Base-by-base conservation (phyloP, 169 alveolate genomes). In the Toxoplasma gondii region DNA sequence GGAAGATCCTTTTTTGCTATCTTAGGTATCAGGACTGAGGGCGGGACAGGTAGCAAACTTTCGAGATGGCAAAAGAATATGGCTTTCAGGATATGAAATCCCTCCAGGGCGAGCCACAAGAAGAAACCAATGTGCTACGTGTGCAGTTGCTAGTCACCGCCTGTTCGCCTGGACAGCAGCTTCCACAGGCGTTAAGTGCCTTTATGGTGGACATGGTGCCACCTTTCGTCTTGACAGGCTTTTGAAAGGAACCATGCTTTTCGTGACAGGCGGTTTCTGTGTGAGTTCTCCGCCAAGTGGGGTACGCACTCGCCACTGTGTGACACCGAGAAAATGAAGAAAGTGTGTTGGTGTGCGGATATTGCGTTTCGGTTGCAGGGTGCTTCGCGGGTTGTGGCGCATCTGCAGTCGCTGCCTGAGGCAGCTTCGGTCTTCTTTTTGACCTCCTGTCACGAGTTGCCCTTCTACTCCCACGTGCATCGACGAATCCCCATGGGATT, bases 361-460 rank as follows among this genome's bases (percentile, higher is more conserved):
- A 2, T 17, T 38, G 22, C 67, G 53, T 43, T 82, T 29, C 10
- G 43, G 44, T 16, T 29, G 39, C 91, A 84, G 69, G 80, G 78
- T 1, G 43, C 91, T 44, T 16, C 44, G 45, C 24, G 45, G 24
- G 49, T 84, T 31, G 39, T 81, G 53, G 36, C 45, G 12, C 41
- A 29, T 69, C 70, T 84, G 34, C 91, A 43, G 24, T 1, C 80
- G 19, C 24, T 84, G 41, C 91, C 91, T 19, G 78, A 43, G 10
- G 19, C 29, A 9, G 29, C 91, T 12, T 45, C 92, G 16, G 94
- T 92, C 44, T 49, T 83, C 49, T 92, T 92, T 88, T 86, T 92
- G 53, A 81, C 94, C 29, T 88, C 94, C 27, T 81, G 91, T 64
- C 94, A 92, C 45, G 91, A 86, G 80, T n/a, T 86, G 91, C 91